Evolutionary conservation across 805 yeast species (phyloP), one percentile per base, ranked within the genome.

Genomic region (Yamadazyma philogaea): DNA sequence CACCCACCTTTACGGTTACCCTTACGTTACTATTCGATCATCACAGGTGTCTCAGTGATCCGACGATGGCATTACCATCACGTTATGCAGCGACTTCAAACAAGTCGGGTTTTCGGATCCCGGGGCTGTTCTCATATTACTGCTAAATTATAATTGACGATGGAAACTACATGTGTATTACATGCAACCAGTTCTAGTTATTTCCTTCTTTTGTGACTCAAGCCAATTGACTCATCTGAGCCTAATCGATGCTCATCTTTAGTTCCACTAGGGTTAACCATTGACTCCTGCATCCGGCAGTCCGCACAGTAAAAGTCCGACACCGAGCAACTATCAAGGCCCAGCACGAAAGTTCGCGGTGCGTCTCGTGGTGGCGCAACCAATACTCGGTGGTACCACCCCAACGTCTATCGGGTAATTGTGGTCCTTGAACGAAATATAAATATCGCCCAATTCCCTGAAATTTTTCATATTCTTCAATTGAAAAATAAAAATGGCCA

Each of bases 401-500:
- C n/a, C 18, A 18, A 14, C 37, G 34, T 21, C 40, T 22, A 32
- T 46, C 49, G 50, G 50, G 35, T 35, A 30, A 32, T 47, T 43
- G 49, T 49, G 47, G 43, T 45, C 50, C 49, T 33, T 24, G 10
- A 11, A 24, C 18, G 19, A 35, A 15, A 22, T 47, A 39, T 48
- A 45, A 42, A 45, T 32, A 21, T 30, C 14, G 24, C 32, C 31
- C 34, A 27, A 33, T 30, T 41, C 40, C 38, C 33, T 18, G 27
- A 24, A 24, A 41, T 18, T 30, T 30, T 34, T 30, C 34, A 30
- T 11, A 21, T 37, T 22, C 14, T 16, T 28, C 34, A 14, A 34
- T 21, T 33, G 12, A 24, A 20, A 33, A 15, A 26, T 21, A 11
- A 39, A 30, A 68, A 87, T 87, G 96, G 84, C 96, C 59, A 80